Base-by-base conservation (phyloP, 2,329 filamentous ascomycete species). In the Zymoseptoria tritici region DNA sequence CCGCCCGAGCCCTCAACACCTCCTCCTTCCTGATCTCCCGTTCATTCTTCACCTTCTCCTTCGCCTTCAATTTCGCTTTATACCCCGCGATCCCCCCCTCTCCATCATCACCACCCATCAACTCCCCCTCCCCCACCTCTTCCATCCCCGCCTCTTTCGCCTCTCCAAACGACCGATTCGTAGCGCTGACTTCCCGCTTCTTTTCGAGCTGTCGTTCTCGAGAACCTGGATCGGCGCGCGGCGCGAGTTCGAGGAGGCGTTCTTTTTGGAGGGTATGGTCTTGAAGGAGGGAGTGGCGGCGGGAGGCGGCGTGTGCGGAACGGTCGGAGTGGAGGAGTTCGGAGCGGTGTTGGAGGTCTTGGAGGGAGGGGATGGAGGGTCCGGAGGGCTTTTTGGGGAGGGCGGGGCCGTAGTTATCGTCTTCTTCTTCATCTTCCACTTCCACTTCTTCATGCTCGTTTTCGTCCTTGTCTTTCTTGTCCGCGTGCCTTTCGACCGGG, bases 121-220 rank as follows among this genome's bases (percentile, higher is more conserved):
- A 73, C 57, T 95, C 89, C 16, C 79, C 78, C 11, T 96, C 92
- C 0, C 82, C 81, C 0, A 91, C 81, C 54, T 89, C 89, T 19
- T 78, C 82, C 63, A 74, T 81, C 0, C 84, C 85, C 0, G 86
- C 84, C 11, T 85, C 87, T 64, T 82, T 85, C 65, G 78, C 71
- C 64, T 91, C 80, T 60, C 85, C 77, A 70, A 96, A 96, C n/a
- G 9, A 83, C 82, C 85, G 83, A 78, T 95, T 87, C 65, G 87
- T 85, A 6, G 87, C 86, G 29, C 88, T 88, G 4, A 83, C 79
- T 63, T 89, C 88, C 36, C 82, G 83, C 64, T 86, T 87, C 81
- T 97, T 97, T 77, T 99, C 93, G 0, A 97, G 80, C 69, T 85
- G 84, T 9, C 93, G 85, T 76, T 96, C 93, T 52, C 86, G 85